Evolutionary conservation across 257 asterid species (phyloP).

Genomic region (Solanum peruvianum): DNA sequence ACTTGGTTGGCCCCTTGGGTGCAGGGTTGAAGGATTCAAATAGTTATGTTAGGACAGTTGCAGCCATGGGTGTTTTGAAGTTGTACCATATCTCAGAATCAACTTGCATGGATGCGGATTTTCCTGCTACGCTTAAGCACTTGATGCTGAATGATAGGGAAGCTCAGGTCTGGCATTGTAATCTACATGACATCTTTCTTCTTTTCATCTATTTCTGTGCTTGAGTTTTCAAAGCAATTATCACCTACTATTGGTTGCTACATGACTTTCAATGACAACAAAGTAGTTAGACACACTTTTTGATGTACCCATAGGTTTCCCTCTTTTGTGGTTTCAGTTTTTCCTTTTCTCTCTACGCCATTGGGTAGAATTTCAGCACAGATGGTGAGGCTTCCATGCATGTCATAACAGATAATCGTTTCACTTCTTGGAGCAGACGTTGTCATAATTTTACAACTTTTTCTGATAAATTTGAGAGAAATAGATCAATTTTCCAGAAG

Average conservation of each 20-base stretch:
- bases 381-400: background rate
- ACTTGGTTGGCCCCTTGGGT: conserved; percentile 87
- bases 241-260: background rate
- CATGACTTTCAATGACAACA: background rate
- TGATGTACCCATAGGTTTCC: background rate
- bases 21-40: conserved; percentile 87
- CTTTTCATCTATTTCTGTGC: background rate
- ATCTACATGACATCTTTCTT: background rate
- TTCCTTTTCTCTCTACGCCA: background rate
- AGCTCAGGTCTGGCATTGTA: conserved; percentile 53
- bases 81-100: conserved; percentile 75
- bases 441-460: background rate
- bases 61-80: conserved; percentile 84
- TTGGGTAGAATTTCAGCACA: background rate
- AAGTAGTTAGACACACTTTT: background rate
- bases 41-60: conserved; percentile 85
- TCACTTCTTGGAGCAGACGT: background rate
- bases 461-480: background rate
- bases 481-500: background rate
- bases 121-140: conserved; percentile 73
- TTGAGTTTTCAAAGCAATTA: background rate
- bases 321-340: background rate
- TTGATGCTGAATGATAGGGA: conserved; percentile 90
- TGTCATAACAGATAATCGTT: background rate
- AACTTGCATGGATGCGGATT: conserved; percentile 93